These are phyloP conservation scores for Linum usitatissimum DNA, from an alignment of 345 rosid species.

Conservation along the genomic window DNA sequence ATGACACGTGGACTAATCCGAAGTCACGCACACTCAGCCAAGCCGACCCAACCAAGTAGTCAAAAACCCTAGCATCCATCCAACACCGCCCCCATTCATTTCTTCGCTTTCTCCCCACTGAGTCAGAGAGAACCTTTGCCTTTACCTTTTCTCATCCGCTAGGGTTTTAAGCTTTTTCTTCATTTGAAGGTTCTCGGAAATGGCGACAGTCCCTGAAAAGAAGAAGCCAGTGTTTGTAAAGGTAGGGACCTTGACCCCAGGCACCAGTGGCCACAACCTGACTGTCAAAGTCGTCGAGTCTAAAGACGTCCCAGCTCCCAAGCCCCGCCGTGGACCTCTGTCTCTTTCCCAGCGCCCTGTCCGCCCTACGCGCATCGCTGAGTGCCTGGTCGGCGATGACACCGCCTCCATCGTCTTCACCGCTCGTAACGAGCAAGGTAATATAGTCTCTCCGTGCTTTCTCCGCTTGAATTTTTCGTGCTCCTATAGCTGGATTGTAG, in stretches of 20 bases:
- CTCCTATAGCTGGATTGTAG: no score
- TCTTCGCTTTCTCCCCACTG: no score
- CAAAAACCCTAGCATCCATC: no score
- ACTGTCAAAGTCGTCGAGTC: constrained; percentile 40
- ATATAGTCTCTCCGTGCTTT: neutral
- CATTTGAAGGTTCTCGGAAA: neutral
- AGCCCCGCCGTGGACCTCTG: constrained; percentile 36
- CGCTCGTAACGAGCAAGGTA: constrained; percentile 88
- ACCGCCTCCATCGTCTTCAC: constrained; percentile 71
- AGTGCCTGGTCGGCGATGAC: constrained; percentile 72
- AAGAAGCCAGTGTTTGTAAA: constrained; percentile 46
- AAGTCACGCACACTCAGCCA: no score
- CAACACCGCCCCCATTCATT: no score
- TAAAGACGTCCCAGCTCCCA: constrained; percentile 25
- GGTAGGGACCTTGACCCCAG: constrained; percentile 49
- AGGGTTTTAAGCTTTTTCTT: neutral
- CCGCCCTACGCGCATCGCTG: constrained; percentile 54
- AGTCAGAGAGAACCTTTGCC: no score
- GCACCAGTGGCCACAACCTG: constrained; percentile 48
- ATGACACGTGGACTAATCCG: no score
- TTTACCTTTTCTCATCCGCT: no score
- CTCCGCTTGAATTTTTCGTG: no score
- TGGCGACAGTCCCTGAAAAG: constrained; percentile 23
- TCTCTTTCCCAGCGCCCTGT: constrained; percentile 34
- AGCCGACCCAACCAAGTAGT: no score